phyloP scores from a whole-genome alignment of 108 stramenopile genomes.

The Thalassiosira profunda region DNA sequence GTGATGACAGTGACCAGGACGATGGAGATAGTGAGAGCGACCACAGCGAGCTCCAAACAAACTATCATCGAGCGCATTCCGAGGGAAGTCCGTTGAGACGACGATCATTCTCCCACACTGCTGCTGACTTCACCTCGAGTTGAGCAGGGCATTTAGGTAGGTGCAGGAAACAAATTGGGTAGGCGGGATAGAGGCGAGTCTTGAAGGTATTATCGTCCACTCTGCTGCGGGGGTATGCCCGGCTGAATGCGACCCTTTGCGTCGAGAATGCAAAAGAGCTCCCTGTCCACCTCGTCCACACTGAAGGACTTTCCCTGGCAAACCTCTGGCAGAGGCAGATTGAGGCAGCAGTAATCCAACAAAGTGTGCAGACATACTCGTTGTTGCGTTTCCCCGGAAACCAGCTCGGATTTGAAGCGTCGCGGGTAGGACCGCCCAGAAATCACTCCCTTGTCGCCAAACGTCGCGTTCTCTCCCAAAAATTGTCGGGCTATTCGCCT shows the following conservation, averaged over 20 bases:
- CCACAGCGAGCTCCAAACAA: not conserved
- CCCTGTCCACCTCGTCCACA: conserved; percentile 10
- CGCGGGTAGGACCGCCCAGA: conserved; percentile 37
- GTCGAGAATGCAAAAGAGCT: conserved; percentile 3
- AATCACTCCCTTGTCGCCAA: conserved; percentile 18
- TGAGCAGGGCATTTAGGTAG: too few species aligned
- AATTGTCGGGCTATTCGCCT: conserved; percentile 8
- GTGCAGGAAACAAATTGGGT: too few species aligned
- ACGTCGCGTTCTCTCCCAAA: conserved; percentile 9
- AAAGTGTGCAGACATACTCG: conserved; percentile 30
- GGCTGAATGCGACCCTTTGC: conserved; percentile 5
- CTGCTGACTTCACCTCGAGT: too few species aligned
- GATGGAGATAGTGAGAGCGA: not conserved
- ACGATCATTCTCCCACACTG: too few species aligned
- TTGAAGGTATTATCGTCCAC: not conserved
- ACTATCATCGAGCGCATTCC: not conserved
- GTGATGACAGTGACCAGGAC: conserved; percentile 5
- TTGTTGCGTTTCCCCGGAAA: conserved; percentile 22
- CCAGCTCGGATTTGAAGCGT: conserved; percentile 23
- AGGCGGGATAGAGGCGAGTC: too few species aligned
- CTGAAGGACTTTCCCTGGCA: conserved; percentile 19
- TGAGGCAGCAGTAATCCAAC: conserved; percentile 43
- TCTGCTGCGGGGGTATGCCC: conserved; percentile 9
- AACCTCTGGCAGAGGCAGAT: conserved; percentile 31
- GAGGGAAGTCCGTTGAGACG: too few species aligned